Evolutionary conservation across 495 filamentous ascomycete genomes (phyloP).

Genomic region (Xylaria telfairii): DNA sequence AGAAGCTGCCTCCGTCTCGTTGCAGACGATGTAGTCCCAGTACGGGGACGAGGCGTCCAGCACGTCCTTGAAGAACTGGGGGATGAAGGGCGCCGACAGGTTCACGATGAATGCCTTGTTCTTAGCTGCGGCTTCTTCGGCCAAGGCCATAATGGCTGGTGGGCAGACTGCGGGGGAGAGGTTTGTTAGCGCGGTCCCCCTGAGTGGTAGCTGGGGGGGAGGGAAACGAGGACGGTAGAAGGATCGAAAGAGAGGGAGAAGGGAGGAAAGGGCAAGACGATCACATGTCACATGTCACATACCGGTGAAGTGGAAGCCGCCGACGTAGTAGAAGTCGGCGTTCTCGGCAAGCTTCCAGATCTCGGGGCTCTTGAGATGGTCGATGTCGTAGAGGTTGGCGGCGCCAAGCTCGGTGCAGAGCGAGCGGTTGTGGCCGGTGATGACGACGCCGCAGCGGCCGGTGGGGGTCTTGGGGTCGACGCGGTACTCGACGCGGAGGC

Average conservation of each 20-base stretch:
- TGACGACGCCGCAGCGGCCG: conserved; percentile 93
- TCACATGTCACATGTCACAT: conserved; percentile 24
- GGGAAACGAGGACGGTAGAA: background rate
- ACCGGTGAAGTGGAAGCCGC: conserved; percentile 74
- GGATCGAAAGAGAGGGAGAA: background rate
- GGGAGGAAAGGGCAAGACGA: background rate
- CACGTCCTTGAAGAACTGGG: conserved; percentile 96
- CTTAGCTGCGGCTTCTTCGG: conserved; percentile 82
- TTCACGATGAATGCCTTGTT: conserved; percentile 93
- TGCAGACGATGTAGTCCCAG: conserved; percentile 96
- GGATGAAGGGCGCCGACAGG: conserved; percentile 92
- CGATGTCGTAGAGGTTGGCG: conserved; percentile 94
- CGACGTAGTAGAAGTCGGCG: conserved; percentile 87
- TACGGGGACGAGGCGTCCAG: conserved; percentile 84
- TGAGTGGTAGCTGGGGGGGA: background rate
- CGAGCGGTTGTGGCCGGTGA: conserved; percentile 90
- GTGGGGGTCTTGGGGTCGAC: conserved; percentile 82
- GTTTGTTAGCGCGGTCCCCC: conserved; percentile 4
- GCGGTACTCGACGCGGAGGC: conserved; percentile 91
- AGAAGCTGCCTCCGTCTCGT: conserved; percentile 89
- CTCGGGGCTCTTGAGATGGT: conserved; percentile 88
- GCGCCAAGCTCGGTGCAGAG: conserved; percentile 96
- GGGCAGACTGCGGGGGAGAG: conserved; percentile 76
- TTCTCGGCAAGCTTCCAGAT: conserved; percentile 90
- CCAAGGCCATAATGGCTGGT: conserved; percentile 85